Conservation (phyloP, 163 green algal species). For the Chlorella variabilis region DNA sequence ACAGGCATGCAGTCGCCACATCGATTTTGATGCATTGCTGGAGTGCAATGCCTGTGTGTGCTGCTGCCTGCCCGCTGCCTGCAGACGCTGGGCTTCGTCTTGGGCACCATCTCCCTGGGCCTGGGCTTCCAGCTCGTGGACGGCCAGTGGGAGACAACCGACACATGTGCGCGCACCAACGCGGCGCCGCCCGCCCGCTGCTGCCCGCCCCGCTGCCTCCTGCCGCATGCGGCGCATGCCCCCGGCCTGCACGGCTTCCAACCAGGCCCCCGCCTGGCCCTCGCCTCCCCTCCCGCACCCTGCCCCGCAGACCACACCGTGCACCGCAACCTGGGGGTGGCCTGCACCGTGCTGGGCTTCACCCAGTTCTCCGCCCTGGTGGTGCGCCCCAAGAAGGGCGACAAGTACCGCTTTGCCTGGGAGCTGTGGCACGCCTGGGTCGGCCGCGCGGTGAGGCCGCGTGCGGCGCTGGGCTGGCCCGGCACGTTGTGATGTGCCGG, state of each 20-base stretch:
- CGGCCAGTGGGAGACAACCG: neutral
- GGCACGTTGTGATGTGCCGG: no score
- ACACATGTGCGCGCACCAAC: neutral
- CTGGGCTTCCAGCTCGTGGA: constrained; percentile 15
- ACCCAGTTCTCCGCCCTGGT: constrained; percentile 21
- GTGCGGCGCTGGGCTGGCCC: neutral
- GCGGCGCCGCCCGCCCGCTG: no score
- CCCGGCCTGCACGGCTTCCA: no score
- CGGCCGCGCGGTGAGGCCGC: constrained; percentile 6
- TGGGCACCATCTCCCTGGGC: constrained; percentile 15
- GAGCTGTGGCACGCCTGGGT: constrained; percentile 29
- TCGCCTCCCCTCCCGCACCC: no score
- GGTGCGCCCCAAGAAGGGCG: neutral
- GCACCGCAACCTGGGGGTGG: constrained; percentile 41
- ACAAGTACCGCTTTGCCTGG: constrained; percentile 11
- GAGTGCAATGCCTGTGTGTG: neutral
- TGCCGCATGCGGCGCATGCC: no score
- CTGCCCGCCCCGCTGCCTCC: no score
- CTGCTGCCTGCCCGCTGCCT: neutral
- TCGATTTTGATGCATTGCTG: no score
- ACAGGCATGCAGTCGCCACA: no score
- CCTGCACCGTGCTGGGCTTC: constrained; percentile 11
- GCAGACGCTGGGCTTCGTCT: constrained; percentile 17
- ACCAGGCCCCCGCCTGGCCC: no score
- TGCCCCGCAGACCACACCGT: neutral